Evolutionary conservation across 345 rosid species (phyloP), one percentile per base, ranked within the genome.

Genomic region (Citrus mangshanensis): DNA sequence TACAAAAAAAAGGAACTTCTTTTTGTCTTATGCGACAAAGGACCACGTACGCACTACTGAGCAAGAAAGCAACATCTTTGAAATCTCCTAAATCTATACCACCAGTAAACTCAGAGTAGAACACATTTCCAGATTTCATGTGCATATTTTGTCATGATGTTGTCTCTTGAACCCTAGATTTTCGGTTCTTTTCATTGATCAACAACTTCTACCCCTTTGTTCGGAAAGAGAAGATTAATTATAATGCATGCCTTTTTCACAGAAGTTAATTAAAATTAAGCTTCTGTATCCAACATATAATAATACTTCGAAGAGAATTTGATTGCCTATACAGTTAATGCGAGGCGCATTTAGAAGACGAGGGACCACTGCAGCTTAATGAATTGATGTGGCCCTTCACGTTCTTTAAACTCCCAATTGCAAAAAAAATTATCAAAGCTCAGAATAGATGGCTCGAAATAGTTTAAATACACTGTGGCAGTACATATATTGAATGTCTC

Each of bases 401-500:
- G 62, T 70, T 51, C 73, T 37, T 78, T 46, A 67, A 32, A 82
- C 67, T 58, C 49, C n/a, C 18, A 46, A 46, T 46, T 46, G 51
- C 51, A 46, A 40, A 46, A 42, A 58, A 66, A 64, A 34, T 80
- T 21, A 72, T 38, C 34, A 78, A 68, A 54, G 73, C 79, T 69
- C 49, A 56, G 63, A 68, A 62, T 58, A 75, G 38, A 79, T 12
- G 72, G 73, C 12, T 49, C 12, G 75, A 35, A 13, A 73, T 73
- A 42, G 82, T 76, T 79, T 79, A 67, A 80, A 69, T 78, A 75
- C 77, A 67, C 72, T 18, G 30, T 10, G 73, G 24, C 40, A 81
- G 84, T 84, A 87, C 86, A 79, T 38, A 38, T 62, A 65, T 78
- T 87, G 79, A 77, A 80, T 80, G 87, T 87, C 89, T 84, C 89